Evolutionary conservation across 176 grass and related monocot species (phyloP).

Genomic region (Triticum timopheevii): DNA sequence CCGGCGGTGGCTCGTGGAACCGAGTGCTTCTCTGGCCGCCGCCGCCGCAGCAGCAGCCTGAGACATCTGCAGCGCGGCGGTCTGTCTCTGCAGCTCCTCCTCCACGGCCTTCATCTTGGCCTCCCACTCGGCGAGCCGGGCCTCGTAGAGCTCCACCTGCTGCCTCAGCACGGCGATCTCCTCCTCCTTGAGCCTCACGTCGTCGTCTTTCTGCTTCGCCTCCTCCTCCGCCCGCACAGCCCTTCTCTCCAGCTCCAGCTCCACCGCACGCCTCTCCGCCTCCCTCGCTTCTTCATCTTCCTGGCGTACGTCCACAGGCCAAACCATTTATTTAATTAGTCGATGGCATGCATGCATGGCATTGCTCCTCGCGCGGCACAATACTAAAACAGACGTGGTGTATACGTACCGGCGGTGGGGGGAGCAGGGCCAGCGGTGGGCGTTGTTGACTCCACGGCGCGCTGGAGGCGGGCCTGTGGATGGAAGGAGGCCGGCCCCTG

Average conservation of each 20-base stretch:
- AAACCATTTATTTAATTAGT: neutral
- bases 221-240: conserved; percentile 31
- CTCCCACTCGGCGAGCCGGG: conserved; percentile 42
- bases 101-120: conserved; percentile 50
- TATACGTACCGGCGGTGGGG: neutral
- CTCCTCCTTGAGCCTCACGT: conserved; percentile 16
- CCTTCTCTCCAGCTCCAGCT: conserved; percentile 36
- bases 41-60: no score
- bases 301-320: neutral
- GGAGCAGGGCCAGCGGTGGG: neutral
- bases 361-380: neutral
- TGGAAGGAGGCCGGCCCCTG: conserved; percentile 30
- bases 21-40: neutral
- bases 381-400: neutral
- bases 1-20: neutral
- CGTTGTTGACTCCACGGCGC: conserved; percentile 6
- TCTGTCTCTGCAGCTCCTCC: conserved; percentile 50
- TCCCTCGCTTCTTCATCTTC: conserved; percentile 9
- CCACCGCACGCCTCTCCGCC: neutral
- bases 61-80: conserved; percentile 19
- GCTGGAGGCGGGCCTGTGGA: neutral
- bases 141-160: conserved; percentile 46
- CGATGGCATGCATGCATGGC: neutral
- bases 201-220: conserved; percentile 19
- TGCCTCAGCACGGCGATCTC: conserved; percentile 29